These are phyloP conservation scores for Metschnikowia proteae DNA, from an alignment of 805 yeast species.

Conservation along the genomic window DNA sequence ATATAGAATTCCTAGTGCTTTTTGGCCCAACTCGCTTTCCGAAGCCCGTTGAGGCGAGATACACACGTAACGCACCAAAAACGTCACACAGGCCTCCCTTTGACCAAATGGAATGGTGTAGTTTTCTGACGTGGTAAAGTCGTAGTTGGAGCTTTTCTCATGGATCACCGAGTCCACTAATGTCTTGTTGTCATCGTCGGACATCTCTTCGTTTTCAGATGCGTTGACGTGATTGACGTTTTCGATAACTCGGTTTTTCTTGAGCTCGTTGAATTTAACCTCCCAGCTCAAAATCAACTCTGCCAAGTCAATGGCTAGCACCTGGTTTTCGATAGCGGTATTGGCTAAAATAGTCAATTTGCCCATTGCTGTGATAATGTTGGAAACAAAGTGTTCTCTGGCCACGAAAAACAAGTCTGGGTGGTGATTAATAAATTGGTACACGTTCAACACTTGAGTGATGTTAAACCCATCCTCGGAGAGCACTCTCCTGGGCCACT, in stretches of 20 bases:
- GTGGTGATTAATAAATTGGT: slow-evolving; percentile 83
- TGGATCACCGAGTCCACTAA: background rate
- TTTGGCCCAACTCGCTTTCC: slow-evolving; percentile 75
- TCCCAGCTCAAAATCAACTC: slow-evolving; percentile 89
- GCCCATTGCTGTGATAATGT: slow-evolving; percentile 88
- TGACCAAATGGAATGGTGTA: slow-evolving; percentile 71
- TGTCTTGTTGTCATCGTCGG: slow-evolving; percentile 3
- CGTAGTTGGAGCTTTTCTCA: slow-evolving; percentile 17
- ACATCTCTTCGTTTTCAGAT: background rate
- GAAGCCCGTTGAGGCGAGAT: slow-evolving; percentile 80
- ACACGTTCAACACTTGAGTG: slow-evolving; percentile 79
- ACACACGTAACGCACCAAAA: slow-evolving; percentile 82
- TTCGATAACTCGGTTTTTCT: slow-evolving; percentile 5
- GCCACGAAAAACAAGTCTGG: slow-evolving; percentile 80
- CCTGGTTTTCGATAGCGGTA: slow-evolving; percentile 76
- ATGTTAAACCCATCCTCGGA: slow-evolving; percentile 88
- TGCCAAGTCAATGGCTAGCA: slow-evolving; percentile 83
- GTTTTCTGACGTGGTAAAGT: slow-evolving; percentile 44
- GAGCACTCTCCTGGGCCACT: slow-evolving; percentile 89
- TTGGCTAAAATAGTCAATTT: slow-evolving; percentile 75
- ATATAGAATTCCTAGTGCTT: slow-evolving; percentile 75
- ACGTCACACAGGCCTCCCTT: slow-evolving; percentile 86
- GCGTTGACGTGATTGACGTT: background rate
- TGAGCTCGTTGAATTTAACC: slow-evolving; percentile 37
- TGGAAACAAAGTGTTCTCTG: slow-evolving; percentile 84